These are phyloP conservation scores for Cryoendolithus antarcticus DNA, from an alignment of 2,329 filamentous ascomycete species.

Conservation along the genomic window DNA sequence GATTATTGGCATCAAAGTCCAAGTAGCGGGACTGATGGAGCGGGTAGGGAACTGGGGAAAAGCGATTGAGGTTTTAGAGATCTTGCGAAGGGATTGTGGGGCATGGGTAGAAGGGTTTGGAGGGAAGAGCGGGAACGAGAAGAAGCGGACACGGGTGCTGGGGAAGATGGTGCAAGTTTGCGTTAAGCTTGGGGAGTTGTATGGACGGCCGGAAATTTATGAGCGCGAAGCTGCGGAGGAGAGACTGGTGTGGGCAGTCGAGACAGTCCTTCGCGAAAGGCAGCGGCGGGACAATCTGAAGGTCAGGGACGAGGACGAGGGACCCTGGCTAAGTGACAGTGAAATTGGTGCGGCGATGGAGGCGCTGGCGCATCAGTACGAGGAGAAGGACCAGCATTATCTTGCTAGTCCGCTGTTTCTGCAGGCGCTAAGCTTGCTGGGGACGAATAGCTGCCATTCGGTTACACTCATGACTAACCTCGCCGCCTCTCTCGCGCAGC, in stretches of 20 bases:
- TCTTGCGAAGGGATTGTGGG: constrained; percentile 57
- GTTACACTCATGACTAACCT: constrained; percentile 81
- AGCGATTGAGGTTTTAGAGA: constrained; percentile 65
- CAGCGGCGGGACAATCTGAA: constrained; percentile 49
- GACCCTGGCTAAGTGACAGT: constrained; percentile 56
- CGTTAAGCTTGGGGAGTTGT: constrained; percentile 76
- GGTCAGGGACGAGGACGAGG: constrained; percentile 53
- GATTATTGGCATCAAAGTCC: constrained; percentile 76
- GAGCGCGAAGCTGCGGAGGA: constrained; percentile 64
- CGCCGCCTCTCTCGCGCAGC: constrained; percentile 60
- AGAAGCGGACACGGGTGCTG: constrained; percentile 53
- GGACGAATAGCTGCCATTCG: constrained; percentile 57
- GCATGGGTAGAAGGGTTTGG: constrained; percentile 35
- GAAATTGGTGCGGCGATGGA: constrained; percentile 66
- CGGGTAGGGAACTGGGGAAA: constrained; percentile 58
- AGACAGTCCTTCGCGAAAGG: constrained; percentile 64
- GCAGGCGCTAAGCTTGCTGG: constrained; percentile 62
- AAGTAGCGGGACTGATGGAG: constrained; percentile 69
- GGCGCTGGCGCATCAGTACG: constrained; percentile 68
- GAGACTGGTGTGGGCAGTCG: constrained; percentile 66
- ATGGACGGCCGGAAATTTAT: constrained; percentile 62
- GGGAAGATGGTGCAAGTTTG: constrained; percentile 63
- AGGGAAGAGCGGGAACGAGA: constrained; percentile 28
- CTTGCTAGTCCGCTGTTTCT: constrained; percentile 78
- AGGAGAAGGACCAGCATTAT: constrained; percentile 60